Conservation (phyloP, 148 eudicot genomes). For the Camellia japonica region DNA sequence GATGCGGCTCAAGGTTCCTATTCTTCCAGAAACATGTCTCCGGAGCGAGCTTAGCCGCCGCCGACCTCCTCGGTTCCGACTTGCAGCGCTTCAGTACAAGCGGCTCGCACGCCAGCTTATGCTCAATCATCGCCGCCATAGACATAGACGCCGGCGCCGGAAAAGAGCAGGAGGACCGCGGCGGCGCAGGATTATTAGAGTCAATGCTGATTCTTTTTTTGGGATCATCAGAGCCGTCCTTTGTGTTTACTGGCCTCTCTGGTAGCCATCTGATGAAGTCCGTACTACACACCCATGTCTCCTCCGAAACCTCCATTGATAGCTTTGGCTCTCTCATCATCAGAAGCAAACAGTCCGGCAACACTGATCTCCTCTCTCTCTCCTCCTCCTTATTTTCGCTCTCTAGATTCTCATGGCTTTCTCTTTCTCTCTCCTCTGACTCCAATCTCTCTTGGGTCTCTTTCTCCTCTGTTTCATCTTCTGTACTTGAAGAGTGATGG, state of each 20-base stretch:
- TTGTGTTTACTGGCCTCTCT: conserved; percentile 23
- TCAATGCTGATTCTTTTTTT: conserved; percentile 29
- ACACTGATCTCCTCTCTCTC: conserved; percentile 16
- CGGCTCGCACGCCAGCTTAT: conserved; percentile 79
- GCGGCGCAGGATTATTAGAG: conserved; percentile 34
- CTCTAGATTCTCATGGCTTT: conserved; percentile 3
- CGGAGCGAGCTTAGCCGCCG: conserved; percentile 63
- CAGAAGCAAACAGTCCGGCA: conserved; percentile 88
- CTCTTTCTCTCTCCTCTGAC: conserved; percentile 14
- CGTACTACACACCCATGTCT: conserved; percentile 85
- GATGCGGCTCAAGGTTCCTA: conserved; percentile 69
- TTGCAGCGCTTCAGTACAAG: conserved; percentile 78
- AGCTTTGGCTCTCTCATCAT: conserved; percentile 96
- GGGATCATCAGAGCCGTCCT: conserved; percentile 23
- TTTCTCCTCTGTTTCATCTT: conserved; percentile 12
- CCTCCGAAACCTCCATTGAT: conserved; percentile 95
- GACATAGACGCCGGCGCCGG: conserved; percentile 44
- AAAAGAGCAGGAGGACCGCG: conserved; percentile 71
- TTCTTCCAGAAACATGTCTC: conserved; percentile 68
- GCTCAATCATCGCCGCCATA: conserved; percentile 69
- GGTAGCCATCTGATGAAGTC: conserved; percentile 72
- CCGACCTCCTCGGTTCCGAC: conserved; percentile 91
- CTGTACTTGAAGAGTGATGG: background rate
- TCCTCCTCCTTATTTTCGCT: conserved; percentile 12
- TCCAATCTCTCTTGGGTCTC: conserved; percentile 11